Base-by-base conservation (phyloP, 106 monocot genomes). In the Amphibolis antarctica region DNA sequence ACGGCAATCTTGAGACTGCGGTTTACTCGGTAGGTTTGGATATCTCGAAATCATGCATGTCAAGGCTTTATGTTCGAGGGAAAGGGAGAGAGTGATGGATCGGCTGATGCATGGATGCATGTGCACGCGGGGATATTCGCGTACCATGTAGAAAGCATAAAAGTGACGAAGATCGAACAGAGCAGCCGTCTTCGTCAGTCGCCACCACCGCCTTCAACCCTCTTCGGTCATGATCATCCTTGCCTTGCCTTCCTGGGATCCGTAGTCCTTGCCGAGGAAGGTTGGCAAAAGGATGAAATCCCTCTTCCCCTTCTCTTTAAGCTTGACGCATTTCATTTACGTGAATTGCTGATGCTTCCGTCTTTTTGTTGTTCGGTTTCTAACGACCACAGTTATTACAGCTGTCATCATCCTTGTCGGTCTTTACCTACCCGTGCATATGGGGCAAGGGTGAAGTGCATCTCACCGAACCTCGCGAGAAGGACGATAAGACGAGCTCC, bases 121-220 rank as follows among this genome's bases (percentile, higher is more conserved):
- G 59, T 84, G 87, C 73, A 78, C 92, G 42, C 88, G 88, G 2
- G 55, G n/a, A n/a, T n/a, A n/a, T n/a, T 88, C 1, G 70, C 85
- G 43, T 87, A 82, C 45, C 88, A 77, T 50, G 58, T 92, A n/a
- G 24, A 88, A 92, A 77, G 92, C 84, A n/a, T n/a, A 19, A 58
- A 74, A 12, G 84, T 92, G 56, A 82, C 78, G 79, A 82, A 80
- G n/a, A n/a, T n/a, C n/a, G 62, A 85, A 85, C 68, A 87, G 80
- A 62, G 88, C 88, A 1, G 85, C 92, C 0, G 87, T 92, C 5
- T 92, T 88, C 60, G 88, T 88, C n/a, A n/a, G n/a, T n/a, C n/a
- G n/a, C n/a, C n/a, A n/a, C n/a, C n/a, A 85, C 92, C 12, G 84
- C 87, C 1, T 92, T 92, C 78, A 82, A 84, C 29, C 86, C 88